Evolutionary conservation across 371 early-diverging fungal species (phyloP), one percentile per base, ranked within the genome.

Genomic region (Apophysomyces variabilis): DNA sequence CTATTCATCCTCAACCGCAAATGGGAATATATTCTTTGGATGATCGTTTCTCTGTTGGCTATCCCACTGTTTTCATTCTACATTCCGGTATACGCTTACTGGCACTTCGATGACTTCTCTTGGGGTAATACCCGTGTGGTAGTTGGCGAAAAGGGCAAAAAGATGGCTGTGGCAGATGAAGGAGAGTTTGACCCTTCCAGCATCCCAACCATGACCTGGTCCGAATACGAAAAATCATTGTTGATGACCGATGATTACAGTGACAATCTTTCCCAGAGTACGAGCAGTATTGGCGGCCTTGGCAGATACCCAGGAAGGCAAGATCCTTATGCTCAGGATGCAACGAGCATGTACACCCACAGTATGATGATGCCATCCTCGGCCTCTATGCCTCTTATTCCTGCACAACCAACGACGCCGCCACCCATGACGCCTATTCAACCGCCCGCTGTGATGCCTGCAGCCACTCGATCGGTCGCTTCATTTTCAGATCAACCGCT

Each of bases 81-180:
- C 37, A 88, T 94, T 66, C 95, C 95, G 5, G 65, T 95, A 61
- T 95, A 94, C 69, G 83, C 94, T 35, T 96, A 94, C 92, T 96
- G 96, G 96, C 95, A 96, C 81, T 95, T 97, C 82, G 97, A 98
- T 74, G 97, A 97, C 72, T 96, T 97, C 74, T 94, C 95, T 1
- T 98, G 99, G 98, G 99, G 99, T 76, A 95, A 96, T 74, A 99
- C 99, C 13, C 92, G 99, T 73, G 73, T 91, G 39, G 94, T 94
- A 1, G 79, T 90, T 5, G 95, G 91, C 57, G 91, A 89, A 16
- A 89, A 89, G 16, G 91, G 91, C 35, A 87, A 91, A 68, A 91
- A 93, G 81, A 73, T 80, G 39, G 72, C 71, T 0, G 74, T 73
- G 0, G 80, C 82, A 0, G 86, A 85, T 11, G 84, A 84, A 46